Base-by-base conservation (phyloP, 164 flowering plant species). In the Santalum album region DNA sequence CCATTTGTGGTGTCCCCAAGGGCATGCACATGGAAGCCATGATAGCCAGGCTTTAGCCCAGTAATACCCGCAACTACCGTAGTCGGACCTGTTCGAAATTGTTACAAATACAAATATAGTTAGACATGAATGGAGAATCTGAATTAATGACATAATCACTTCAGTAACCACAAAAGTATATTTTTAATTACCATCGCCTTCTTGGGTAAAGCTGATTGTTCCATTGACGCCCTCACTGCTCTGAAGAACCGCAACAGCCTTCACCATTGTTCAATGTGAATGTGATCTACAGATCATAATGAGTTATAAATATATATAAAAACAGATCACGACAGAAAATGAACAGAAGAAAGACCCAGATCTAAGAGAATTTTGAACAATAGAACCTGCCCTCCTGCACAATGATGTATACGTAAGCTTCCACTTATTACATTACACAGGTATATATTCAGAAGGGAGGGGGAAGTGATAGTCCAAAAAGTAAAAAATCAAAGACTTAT, bases 1-100 rank as follows among this genome's bases (percentile, higher is more conserved):
- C 97, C 99, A 65, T 94, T 94, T 26, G 97, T 90, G 16, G 99
- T 94, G 72, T 90, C 97, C 25, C 97, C 97, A 67, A 94, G 95
- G 42, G 96, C 82, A 71, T 94, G 99, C 51, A 94, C 88, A 64
- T 90, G 99, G 77, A 94, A 90, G 5, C 97, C 99, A 65, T 94
- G 97, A 59, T 71, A 85, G 44, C 99, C 99, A 32, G 92, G 89
- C 65, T 70, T 75, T 19, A 94, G 92, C 38, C 99, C 99, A 61
- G 79, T 63, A 44, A 90, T n/a, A 34, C 36, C 71, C 66, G 87
- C 99, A 44, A 83, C 77, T 15, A 94, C 96, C 3, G 81, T 78
- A 20, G 99, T 89, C 25, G 92, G 83, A 20, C 82, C 99, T 89
- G 62, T n/a, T n/a, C n/a, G 38, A 49, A 43, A 14, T 43, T 19